A percentile compares a stretch with the other conserved stretches of the same genome.
These are phyloP conservation scores for Nicotiana attenuata DNA, from an alignment of 257 asterid genomes.

Conservation along the genomic window DNA sequence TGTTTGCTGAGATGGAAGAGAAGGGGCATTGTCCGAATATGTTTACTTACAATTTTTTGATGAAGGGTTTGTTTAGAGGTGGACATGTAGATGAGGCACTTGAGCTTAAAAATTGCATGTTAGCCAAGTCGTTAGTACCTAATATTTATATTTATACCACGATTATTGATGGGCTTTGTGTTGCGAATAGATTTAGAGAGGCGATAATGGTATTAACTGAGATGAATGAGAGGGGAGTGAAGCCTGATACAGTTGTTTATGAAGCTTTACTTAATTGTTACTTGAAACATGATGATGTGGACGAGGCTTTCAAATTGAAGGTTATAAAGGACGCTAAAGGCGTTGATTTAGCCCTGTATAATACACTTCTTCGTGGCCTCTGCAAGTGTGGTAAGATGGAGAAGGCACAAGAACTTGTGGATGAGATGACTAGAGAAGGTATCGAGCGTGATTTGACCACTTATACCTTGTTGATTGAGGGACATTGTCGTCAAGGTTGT, in stretches of 20 bases:
- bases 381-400: conserved; percentile 19
- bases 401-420: conserved; percentile 4
- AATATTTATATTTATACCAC: conserved; percentile 13
- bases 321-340: conserved; percentile 9
- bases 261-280: conserved; percentile 5
- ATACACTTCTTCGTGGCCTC: conserved; percentile 10
- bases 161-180: conserved; percentile 16
- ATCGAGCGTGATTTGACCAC: conserved; percentile 3
- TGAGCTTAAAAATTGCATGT: conserved; percentile 14
- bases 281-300: conserved; percentile 12
- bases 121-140: conserved; percentile 10
- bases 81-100: conserved; percentile 19
- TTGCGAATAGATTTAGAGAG: conserved; percentile 11
- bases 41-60: conserved; percentile 9
- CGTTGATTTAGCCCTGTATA: neutral
- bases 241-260: conserved; percentile 14
- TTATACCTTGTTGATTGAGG: conserved; percentile 19
- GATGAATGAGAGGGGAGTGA: conserved; percentile 17
- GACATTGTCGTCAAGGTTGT: neutral
- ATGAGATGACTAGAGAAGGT: conserved; percentile 13
- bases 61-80: conserved; percentile 16
- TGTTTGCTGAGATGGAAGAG: conserved; percentile 16
- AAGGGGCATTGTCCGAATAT: conserved; percentile 9
- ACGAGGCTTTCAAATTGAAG: neutral
- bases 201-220: conserved; percentile 16